Base-by-base conservation (phyloP, 345 rosid species). In the Linum trigynum region DNA sequence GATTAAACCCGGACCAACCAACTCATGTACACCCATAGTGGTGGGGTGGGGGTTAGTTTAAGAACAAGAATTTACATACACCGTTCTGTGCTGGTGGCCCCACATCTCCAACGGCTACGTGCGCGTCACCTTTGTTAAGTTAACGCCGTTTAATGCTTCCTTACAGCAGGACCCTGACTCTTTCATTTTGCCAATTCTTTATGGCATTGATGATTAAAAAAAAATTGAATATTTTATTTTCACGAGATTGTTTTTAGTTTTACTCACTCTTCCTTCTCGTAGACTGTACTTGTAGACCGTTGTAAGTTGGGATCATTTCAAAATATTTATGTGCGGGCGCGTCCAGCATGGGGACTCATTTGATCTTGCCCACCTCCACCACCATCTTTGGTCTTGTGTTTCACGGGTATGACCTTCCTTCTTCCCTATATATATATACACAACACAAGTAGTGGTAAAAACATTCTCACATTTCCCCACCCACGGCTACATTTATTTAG, bases 31-130 rank as follows among this genome's bases (percentile, higher is more conserved):
- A n/a, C n/a, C n/a, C n/a, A n/a, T n/a, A n/a, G n/a, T n/a, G 82
- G 74, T 65, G 23, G 11, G 53, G 60, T 38, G 66, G 61, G 63
- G 53, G 7, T 65, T 60, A 45, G 67, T 65, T 59, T 45, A 48
- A 9, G 14, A 23, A 23, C 32, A 37, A 63, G 67, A 65, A 75
- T 86, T 81, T 79, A 83, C 67, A 78, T 63, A 59, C 87, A 83
- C 84, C 89, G 87, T 74, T 81, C 84, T 79, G 87, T 76, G 70
- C 53, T 6, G 23, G 61, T 23, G 68, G 81, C 79, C n/a, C 72
- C 84, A 78, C 55, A 69, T 17, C 68, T 73, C 66, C 74, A 82
- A 78, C 81, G 83, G 86, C 82, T 67, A 68, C 66, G 70, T 70
- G 37, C 55, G 11, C 42, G 73, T 74, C 53, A 69, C 77, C 12